Percentiles rank a stretch among this genome's conserved stretches.
These are phyloP conservation scores for Ophiostoma fasciatum DNA, from an alignment of 2,329 filamentous ascomycete species.

Conservation along the genomic window DNA sequence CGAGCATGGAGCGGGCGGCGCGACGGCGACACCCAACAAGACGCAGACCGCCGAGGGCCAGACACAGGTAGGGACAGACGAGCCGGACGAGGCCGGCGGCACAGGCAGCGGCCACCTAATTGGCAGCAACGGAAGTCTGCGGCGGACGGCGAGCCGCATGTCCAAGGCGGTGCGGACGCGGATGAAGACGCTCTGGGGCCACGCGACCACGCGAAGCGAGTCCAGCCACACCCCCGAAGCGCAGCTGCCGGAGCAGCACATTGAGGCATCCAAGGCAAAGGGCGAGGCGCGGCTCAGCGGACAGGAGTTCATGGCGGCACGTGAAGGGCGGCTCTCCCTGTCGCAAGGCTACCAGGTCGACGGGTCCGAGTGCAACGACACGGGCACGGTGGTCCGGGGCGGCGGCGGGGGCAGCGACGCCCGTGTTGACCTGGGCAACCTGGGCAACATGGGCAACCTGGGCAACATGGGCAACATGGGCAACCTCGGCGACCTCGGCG, in stretches of 20 bases:
- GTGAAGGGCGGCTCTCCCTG: neutral
- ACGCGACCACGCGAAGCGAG: slow-evolving; percentile 7
- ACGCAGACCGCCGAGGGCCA: too few relatives aligned
- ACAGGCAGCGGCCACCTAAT: neutral
- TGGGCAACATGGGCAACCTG: too few relatives aligned
- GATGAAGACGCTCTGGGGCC: slow-evolving; percentile 9
- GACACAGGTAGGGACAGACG: neutral
- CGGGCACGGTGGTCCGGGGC: slow-evolving; percentile 1
- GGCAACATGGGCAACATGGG: too few relatives aligned
- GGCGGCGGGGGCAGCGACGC: too few relatives aligned
- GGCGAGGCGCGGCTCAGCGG: too few relatives aligned
- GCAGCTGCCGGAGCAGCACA: slow-evolving; percentile 31
- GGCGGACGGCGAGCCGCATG: slow-evolving; percentile 10
- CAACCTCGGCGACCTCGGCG: too few relatives aligned
- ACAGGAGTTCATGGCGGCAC: slow-evolving; percentile 10
- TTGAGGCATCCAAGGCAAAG: slow-evolving; percentile 32
- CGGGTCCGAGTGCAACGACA: slow-evolving; percentile 1
- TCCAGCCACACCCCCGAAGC: too few relatives aligned
- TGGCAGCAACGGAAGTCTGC: slow-evolving; percentile 7
- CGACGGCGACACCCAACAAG: too few relatives aligned
- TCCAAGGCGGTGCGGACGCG: slow-evolving; percentile 7
- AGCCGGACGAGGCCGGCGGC: neutral
- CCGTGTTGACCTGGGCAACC: too few relatives aligned
- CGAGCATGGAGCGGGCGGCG: neutral
- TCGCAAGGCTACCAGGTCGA: slow-evolving; percentile 7